phyloP scores from a whole-genome alignment of 2,329 filamentous ascomycete genomes.

The Cadophora gregata region DNA sequence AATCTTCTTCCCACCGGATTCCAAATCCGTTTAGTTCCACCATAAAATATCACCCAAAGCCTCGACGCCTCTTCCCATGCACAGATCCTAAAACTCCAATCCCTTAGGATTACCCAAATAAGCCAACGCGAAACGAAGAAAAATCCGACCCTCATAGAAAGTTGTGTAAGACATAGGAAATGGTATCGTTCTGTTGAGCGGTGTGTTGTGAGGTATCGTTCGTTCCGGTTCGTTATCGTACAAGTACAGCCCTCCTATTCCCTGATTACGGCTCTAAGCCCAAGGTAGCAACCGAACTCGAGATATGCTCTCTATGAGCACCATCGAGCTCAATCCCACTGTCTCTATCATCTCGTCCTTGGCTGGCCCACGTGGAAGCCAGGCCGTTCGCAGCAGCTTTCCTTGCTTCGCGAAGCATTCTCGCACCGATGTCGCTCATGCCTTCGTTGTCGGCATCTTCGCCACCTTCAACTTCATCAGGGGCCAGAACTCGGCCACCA shows the following conservation, averaged over 20 bases:
- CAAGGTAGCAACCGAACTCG: not conserved
- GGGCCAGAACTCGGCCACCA: conserved; percentile 77
- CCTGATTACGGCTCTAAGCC: conserved; percentile 17
- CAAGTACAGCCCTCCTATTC: not conserved
- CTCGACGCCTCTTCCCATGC: conserved; percentile 8
- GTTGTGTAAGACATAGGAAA: conserved; percentile 29
- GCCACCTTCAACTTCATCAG: conserved; percentile 64
- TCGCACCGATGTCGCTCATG: conserved; percentile 39
- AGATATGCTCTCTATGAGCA: conserved; percentile 24
- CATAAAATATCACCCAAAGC: not conserved
- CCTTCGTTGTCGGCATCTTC: conserved; percentile 39
- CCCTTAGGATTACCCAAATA: not conserved
- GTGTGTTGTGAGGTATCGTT: conserved; percentile 28
- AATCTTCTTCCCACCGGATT: not conserved
- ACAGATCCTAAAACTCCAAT: conserved; percentile 10
- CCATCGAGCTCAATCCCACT: conserved; percentile 41
- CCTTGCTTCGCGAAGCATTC: conserved; percentile 40
- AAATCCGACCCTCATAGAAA: conserved; percentile 9
- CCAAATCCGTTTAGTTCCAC: not conserved
- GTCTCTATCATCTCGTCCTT: conserved; percentile 40
- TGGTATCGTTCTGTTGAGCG: conserved; percentile 34
- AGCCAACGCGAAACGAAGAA: not conserved
- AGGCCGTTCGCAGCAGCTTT: conserved; percentile 33
- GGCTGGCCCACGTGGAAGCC: conserved; percentile 34
- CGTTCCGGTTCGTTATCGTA: conserved; percentile 6